These are phyloP conservation scores for Apophysomyces trapeziformis DNA, from an alignment of 371 early-diverging fungal genomes.

Conservation along the genomic window DNA sequence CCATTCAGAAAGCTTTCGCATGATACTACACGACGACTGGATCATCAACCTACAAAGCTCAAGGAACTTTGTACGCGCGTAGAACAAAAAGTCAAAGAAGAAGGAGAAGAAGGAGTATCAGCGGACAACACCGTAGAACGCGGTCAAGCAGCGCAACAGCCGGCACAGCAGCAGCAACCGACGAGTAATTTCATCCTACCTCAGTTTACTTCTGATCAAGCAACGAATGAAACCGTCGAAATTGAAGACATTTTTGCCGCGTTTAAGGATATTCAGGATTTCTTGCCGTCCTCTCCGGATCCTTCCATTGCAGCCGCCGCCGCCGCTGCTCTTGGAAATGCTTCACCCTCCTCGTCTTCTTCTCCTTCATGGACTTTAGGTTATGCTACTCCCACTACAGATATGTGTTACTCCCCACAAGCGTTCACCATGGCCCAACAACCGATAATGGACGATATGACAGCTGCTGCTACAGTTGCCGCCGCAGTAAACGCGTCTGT, in stretches of 20 bases:
- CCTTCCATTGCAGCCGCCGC: constrained; percentile 10
- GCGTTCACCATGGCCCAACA: constrained; percentile 3
- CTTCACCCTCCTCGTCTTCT: not conserved
- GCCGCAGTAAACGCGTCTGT: constrained; percentile 5
- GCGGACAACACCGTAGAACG: too few relatives aligned
- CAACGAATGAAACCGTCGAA: constrained; percentile 43
- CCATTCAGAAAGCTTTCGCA: constrained; percentile 44
- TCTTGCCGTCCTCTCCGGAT: constrained; percentile 4
- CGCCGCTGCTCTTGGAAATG: not conserved
- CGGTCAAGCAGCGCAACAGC: too few relatives aligned
- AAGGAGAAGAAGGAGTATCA: not conserved
- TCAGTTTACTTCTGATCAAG: constrained; percentile 55
- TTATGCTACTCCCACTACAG: constrained; percentile 7
- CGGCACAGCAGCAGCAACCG: not conserved
- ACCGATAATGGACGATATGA: not conserved
- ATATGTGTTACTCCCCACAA: constrained; percentile 11
- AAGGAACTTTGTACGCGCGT: constrained; percentile 12
- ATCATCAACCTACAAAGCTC: constrained; percentile 23
- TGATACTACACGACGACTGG: constrained; percentile 42
- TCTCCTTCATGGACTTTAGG: not conserved
- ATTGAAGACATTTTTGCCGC: constrained; percentile 40
- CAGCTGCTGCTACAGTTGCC: not conserved
- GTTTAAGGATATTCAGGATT: constrained; percentile 16
- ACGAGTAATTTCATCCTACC: constrained; percentile 35
- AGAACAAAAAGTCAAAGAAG: not conserved